phyloP scores from a whole-genome alignment of 1,284 basidiomycete species.

The Takashimella koratensis region DNA sequence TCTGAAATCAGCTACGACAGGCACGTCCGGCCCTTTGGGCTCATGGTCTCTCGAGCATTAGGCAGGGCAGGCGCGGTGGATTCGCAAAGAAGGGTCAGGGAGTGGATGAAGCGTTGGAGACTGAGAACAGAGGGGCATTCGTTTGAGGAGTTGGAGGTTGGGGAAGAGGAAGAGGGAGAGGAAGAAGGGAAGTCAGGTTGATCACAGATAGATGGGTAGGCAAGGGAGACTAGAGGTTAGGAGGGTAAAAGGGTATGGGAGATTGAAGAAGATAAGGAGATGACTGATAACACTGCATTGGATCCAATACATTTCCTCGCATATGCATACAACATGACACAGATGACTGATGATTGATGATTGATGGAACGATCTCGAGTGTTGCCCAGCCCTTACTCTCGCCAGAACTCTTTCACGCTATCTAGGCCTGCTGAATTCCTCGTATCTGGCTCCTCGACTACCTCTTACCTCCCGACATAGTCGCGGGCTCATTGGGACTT shows the following conservation, averaged over 20 bases:
- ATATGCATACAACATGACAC: constrained; percentile 2
- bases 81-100: constrained; percentile 15
- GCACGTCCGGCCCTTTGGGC: constrained; percentile 33
- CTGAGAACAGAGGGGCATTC: background rate
- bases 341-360: too few relatives aligned
- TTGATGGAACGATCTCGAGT: too few relatives aligned
- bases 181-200: background rate
- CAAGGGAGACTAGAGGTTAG: background rate
- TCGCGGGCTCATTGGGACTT: background rate
- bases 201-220: background rate
- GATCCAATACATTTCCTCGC: too few relatives aligned
- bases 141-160: background rate
- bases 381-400: too few relatives aligned
- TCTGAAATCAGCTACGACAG: constrained; percentile 13
- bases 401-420: background rate
- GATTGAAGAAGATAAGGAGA: background rate
- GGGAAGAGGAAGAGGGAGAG: background rate
- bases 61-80: constrained; percentile 23
- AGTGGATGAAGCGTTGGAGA: constrained; percentile 15
- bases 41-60: constrained; percentile 26
- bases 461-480: background rate
- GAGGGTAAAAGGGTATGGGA: background rate
- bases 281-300: too few relatives aligned
- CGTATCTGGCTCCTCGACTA: background rate
- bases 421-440: background rate